Percentiles rank a stretch among this genome's conserved stretches.
Conservation (phyloP, 2,329 filamentous ascomycete species). For the Aureobasidium sp. region DNA sequence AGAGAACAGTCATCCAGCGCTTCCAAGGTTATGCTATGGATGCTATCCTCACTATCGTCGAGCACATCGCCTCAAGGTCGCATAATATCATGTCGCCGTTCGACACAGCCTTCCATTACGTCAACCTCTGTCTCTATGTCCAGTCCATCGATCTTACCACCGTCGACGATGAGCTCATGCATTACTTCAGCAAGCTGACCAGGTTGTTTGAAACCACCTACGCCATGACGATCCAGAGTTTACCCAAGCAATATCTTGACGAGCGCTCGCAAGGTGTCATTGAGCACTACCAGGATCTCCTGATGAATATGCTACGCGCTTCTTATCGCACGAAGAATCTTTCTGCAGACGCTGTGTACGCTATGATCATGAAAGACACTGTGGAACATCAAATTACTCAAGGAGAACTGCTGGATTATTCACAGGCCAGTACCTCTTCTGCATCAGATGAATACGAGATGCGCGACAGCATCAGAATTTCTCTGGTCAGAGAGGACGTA, state of each 20-base stretch:
- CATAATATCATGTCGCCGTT: slow-evolving; percentile 1
- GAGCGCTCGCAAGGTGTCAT: not conserved
- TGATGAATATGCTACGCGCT: not conserved
- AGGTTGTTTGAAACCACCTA: not conserved
- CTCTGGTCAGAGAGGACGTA: not conserved
- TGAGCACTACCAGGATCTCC: not conserved
- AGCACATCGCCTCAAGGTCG: not conserved
- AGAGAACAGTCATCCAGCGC: not conserved
- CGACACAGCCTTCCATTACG: not conserved
- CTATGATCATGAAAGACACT: not conserved
- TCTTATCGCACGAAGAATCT: not conserved
- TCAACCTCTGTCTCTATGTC: not conserved
- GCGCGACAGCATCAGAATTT: not conserved
- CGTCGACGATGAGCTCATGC: not conserved
- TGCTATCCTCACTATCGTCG: not conserved
- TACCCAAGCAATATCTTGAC: not conserved
- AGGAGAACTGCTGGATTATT: slow-evolving; percentile 16
- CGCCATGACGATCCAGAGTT: not conserved
- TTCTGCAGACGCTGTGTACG: not conserved
- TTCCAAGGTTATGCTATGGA: not conserved
- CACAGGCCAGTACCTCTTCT: slow-evolving; percentile 30
- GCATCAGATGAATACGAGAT: slow-evolving; percentile 34
- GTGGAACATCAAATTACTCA: not conserved
- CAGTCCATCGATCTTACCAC: not conserved
- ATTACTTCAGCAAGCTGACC: not conserved